Base-by-base conservation (phyloP, 352 stramenopile genomes). In the Phytophthora parvispora region DNA sequence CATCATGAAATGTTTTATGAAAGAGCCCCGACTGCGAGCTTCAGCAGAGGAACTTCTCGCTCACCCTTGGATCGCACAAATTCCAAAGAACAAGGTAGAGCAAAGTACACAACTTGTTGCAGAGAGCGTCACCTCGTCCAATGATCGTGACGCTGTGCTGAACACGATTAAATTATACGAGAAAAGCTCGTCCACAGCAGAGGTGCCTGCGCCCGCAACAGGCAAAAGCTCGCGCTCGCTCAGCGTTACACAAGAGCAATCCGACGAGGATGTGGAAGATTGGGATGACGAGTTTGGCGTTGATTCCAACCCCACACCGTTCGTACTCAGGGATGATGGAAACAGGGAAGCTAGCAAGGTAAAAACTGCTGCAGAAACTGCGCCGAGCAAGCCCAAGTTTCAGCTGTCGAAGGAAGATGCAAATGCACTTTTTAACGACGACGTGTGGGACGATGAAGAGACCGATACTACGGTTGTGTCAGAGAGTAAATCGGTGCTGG, bases 1-100 rank as follows among this genome's bases (percentile, higher is more conserved):
- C 31, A 94, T 97, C 60, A 93, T 94, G 84, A 96, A 97, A 49
- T 97, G 91, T 40, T 96, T 97, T 67, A 95, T 97, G 87, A 98
- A 98, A 71, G 90, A 98, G 63, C 91, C 94, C 20, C 72, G 83
- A 27, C 72, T 97, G 31, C 80, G 92, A 51, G 78, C 75, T 28
- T 96, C 87, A 5, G 93, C 93, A 0, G 81, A 91, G 7, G 90
- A 98, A 57, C 83, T 98, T 47, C 76, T 98, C 4, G 56, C 59
- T 32, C 91, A 98, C 62, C 92, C 93, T 25, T 98, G 94, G 94
- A 97, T 98, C 55, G 81, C 86, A 4, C 88, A 95, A 57, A 96
- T 96, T 62, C 90, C 89, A 0, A 89, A 90, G 34, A 96, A 89
- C 60, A 97, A 97, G 63, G 86, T 97, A 9, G 87, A 96, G 31